Base-by-base conservation (phyloP, 2,329 filamentous ascomycete genomes). In the Clonostachys sp. region DNA sequence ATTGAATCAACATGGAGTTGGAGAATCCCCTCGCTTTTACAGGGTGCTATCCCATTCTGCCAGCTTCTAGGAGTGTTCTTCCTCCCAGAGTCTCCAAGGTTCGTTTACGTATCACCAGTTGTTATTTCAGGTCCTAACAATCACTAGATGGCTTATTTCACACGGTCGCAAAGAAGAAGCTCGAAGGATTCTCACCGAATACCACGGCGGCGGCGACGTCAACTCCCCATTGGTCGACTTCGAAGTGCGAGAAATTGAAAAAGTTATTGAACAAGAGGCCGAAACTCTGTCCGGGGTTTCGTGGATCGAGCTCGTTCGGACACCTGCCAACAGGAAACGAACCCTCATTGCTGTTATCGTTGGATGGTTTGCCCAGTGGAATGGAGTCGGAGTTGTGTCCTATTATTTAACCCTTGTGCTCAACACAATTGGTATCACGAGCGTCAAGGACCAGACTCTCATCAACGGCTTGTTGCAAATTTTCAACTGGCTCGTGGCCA, bases 1-100 rank as follows among this genome's bases (percentile, higher is more conserved):
- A 70, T 76, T n/a, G 50, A 61, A 1, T 72, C 61, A 42, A 65
- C 73, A 45, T 76, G 72, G 72, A 68, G 68, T 6, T 78, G 74
- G 75, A 63, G 71, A 42, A 66, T 68, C 3, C 67, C 73, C 5
- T 68, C 64, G 5, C 56, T 75, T 3, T 54, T 78, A 0, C 74
- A 78, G 59, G 63, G 65, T n/a, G 40, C 67, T 1, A 69, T 72
- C 0, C 70, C 67, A 1, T 48, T 67, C 9, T 62, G 74, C 36
- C 72, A 75, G 50, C 53, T 68, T n/a, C 51, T 65, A 1, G 49
- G 58, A 1, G 42, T 70, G 8, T 65, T 56, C 13, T 67, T 70
- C 45, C 71, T 67, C 35, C 66, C 68, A 6, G 69, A 72, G 45
- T 70, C 66, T n/a, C 70, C 70, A 5, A 62, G 69, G 0, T 30